Evolutionary conservation across 441 rosid genomes (phyloP).

Genomic region (Corymbia citriodora): DNA sequence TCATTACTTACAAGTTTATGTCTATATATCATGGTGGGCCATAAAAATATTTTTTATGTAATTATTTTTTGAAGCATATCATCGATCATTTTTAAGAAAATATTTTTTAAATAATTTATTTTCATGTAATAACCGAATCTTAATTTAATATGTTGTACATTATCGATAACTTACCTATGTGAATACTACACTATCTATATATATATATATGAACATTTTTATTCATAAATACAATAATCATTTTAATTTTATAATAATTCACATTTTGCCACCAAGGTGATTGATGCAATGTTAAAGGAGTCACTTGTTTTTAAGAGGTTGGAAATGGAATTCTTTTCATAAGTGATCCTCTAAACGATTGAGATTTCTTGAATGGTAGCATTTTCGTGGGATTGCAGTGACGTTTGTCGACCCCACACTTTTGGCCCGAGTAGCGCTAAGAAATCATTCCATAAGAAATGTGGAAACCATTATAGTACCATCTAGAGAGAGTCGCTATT

Average conservation of each 20-base stretch:
- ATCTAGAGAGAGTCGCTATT: neutral
- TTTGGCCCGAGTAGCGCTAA: accelerated
- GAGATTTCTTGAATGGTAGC: neutral
- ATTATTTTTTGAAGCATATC: neutral
- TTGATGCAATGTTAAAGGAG: accelerated
- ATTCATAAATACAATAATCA: neutral
- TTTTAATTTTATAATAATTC: neutral
- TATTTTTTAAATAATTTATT: accelerated
- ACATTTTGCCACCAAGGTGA: neutral
- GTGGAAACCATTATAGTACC: neutral
- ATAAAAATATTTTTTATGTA: too few relatives aligned
- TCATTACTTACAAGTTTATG: accelerated
- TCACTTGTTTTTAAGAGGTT: neutral
- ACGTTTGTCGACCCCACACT: accelerated
- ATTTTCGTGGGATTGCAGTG: accelerated
- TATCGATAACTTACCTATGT: neutral
- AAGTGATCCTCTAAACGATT: accelerated
- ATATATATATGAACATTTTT: neutral
- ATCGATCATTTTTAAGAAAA: neutral
- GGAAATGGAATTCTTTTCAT: accelerated
- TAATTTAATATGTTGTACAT: neutral
- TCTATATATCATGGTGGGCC: too few relatives aligned
- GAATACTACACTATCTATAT: neutral
- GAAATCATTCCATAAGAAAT: accelerated
- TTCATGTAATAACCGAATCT: accelerated